phyloP scores from a whole-genome alignment of 2,329 filamentous ascomycete genomes.

The Hymenoscyphus occultus region DNA sequence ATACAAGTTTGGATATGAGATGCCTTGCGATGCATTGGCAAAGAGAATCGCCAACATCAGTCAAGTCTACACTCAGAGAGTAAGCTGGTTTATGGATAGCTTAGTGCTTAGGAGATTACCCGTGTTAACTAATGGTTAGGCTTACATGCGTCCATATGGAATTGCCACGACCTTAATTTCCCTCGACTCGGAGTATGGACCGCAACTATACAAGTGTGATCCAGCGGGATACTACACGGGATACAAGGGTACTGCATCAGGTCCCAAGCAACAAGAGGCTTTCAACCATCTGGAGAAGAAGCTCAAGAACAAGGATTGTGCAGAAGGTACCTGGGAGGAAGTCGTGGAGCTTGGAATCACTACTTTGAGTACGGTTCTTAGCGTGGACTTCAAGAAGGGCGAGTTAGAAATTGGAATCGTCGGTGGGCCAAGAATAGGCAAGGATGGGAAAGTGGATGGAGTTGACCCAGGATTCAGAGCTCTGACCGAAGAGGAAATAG shows the following conservation, averaged over 20 bases:
- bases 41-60: constrained; percentile 99
- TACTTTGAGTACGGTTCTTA: constrained; percentile 90
- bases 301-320: constrained; percentile 96
- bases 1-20: constrained; percentile 99
- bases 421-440: constrained; percentile 76
- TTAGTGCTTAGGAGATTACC: not conserved
- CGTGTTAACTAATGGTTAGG: constrained; percentile 46
- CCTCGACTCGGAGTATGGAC: constrained; percentile 85
- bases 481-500: constrained; percentile 95
- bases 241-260: constrained; percentile 96
- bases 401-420: constrained; percentile 98
- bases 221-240: constrained; percentile 97
- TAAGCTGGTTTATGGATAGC: constrained; percentile 45
- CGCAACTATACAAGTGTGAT: constrained; percentile 97
- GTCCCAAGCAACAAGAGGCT: constrained; percentile 97
- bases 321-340: constrained; percentile 91
- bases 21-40: constrained; percentile 95
- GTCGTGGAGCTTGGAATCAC: constrained; percentile 97
- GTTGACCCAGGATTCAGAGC: constrained; percentile 77
- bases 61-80: constrained; percentile 97
- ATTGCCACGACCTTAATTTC: constrained; percentile 95
- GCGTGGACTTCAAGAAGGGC: constrained; percentile 99
- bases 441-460: constrained; percentile 80
- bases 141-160: constrained; percentile 97
- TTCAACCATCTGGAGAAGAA: constrained; percentile 99